Evolutionary conservation across 2,329 filamentous ascomycete genomes (phyloP), one percentile per base, ranked within the genome.

Genomic region (Blumeriella jaapii): DNA sequence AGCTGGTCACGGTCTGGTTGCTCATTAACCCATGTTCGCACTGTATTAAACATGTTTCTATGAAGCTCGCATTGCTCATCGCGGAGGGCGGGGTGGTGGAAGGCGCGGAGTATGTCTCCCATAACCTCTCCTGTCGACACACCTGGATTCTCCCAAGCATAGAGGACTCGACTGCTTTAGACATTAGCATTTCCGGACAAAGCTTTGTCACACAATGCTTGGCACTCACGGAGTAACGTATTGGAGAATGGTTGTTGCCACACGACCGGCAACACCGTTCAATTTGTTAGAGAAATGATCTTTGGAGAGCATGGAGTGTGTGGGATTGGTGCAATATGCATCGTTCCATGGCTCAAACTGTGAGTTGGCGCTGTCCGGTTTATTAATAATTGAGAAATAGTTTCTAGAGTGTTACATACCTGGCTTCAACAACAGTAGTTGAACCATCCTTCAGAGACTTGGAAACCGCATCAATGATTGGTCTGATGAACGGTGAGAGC

Each of bases 101-200:
- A 93, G 8, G 84, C 77, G 15, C 74, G 73, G 29, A 86, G 63
- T 25, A 93, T 74, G 48, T 96, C 89, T 44, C 83, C 67, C 43
- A 87, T 67, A 1, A 96, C 80, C 58, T 93, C 82, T 23, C 93
- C 73, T 3, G 91, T 79, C 0, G 84, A 74, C 0, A 94, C 77
- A 27, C 79, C 75, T 2, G 81, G 73, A 55, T 96, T 82, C 46
- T 96, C 83, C 85, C 87, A 96, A 3, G 87, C 89, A 54, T 89
- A 93, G 13, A 98, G 68, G 30, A 96, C 64, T 20, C 89, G 82
- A 2, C 71, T 75, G 43, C 13, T 11, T 19, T n/a, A 14, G 12
- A 36, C 59, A 34, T 60, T 51, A 1, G 28, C n/a, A 10, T 34
- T 12, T 17, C 30, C 27, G 20, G 34, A 25, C 4, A 3, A n/a